phyloP scores from a whole-genome alignment of 1,284 basidiomycete genomes.

The Moesziomyces globuligerus region DNA sequence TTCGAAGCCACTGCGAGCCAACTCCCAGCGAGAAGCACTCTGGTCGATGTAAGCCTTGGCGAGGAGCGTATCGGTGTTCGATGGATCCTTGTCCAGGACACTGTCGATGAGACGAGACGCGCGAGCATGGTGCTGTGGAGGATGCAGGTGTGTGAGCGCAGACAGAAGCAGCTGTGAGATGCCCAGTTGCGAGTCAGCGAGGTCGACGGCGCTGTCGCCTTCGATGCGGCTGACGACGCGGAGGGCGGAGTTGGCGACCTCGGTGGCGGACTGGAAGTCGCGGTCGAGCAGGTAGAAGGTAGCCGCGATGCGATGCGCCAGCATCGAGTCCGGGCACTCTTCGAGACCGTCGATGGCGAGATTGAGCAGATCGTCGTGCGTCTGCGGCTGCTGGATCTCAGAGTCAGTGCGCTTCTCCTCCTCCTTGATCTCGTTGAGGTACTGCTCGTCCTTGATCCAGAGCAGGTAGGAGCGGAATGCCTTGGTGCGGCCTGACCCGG shows the following conservation, averaged over 20 bases:
- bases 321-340: constrained; percentile 73
- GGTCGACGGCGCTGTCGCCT: constrained; percentile 74
- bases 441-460: constrained; percentile 55
- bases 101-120: constrained; percentile 80
- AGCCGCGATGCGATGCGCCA: constrained; percentile 78
- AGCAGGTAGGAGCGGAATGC: constrained; percentile 51
- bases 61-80: constrained; percentile 78
- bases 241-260: constrained; percentile 44
- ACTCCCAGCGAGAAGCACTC: constrained; percentile 75
- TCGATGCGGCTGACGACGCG: constrained; percentile 27
- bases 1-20: constrained; percentile 76
- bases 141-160: constrained; percentile 83
- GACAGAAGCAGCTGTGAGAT: constrained; percentile 77
- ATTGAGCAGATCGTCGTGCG: constrained; percentile 50
- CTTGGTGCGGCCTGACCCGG: constrained; percentile 66
- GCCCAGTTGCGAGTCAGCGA: constrained; percentile 77
- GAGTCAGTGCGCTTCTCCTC: constrained; percentile 39
- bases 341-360: constrained; percentile 71
- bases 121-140: constrained; percentile 87
- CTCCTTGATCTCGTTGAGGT: constrained; percentile 40
- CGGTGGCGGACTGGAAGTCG: constrained; percentile 73
- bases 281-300: constrained; percentile 79
- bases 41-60: constrained; percentile 80
- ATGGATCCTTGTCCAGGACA: constrained; percentile 74
- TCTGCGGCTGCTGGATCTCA: constrained; percentile 22